A percentile compares a stretch with the other conserved stretches of the same genome.
Evolutionary conservation across 1,139 yeast genomes (phyloP).

Genomic region (Yamadazyma membranifaciens): DNA sequence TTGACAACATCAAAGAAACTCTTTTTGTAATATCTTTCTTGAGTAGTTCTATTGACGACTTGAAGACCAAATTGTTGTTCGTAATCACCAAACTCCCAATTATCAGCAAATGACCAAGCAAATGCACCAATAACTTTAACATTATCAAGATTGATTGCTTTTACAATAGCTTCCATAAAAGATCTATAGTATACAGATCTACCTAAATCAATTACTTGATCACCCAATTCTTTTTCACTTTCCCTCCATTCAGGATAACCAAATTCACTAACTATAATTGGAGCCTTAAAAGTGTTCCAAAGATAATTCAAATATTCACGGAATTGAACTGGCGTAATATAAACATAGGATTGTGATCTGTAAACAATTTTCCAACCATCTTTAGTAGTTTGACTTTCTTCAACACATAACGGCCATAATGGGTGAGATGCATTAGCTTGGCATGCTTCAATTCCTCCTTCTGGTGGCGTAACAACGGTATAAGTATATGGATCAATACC

Average conservation of each 20-base stretch:
- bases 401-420: conserved; percentile 23
- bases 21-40: conserved; percentile 29
- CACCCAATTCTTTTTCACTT: conserved; percentile 21
- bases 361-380: conserved; percentile 31
- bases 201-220: conserved; percentile 26
- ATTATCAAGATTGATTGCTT: conserved; percentile 23
- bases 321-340: conserved; percentile 21
- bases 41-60: conserved; percentile 31
- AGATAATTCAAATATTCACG: conserved; percentile 20
- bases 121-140: conserved; percentile 30
- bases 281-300: conserved; percentile 21
- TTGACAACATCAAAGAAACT: conserved; percentile 27
- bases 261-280: conserved; percentile 27
- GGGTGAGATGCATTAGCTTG: conserved; percentile 15
- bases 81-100: conserved; percentile 29
- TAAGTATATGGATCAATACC: conserved; percentile 39
- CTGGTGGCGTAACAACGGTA: conserved; percentile 20
- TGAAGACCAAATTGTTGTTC: conserved; percentile 32
- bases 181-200: conserved; percentile 30
- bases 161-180: conserved; percentile 26
- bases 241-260: conserved; percentile 36
- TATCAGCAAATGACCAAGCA: conserved; percentile 37
- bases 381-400: conserved; percentile 14
- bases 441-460: conserved; percentile 20
- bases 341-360: conserved; percentile 22